These are phyloP conservation scores for Myrica gale DNA, from an alignment of 306 rosid genomes.

Conservation along the genomic window DNA sequence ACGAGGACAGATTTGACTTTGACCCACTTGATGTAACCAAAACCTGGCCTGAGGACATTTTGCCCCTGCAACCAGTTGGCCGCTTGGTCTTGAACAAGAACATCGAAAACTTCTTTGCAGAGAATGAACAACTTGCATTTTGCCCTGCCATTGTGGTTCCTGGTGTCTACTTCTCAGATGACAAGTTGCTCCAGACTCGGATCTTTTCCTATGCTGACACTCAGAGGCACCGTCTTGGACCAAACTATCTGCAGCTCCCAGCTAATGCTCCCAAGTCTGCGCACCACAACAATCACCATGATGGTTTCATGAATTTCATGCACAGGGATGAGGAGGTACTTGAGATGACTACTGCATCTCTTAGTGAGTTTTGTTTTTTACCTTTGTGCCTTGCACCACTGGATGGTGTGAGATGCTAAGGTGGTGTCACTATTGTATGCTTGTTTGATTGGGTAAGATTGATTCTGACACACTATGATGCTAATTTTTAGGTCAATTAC, in stretches of 20 bases:
- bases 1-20: constrained; percentile 82
- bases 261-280: constrained; percentile 84
- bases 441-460: constrained; percentile 8
- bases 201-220: constrained; percentile 86
- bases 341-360: constrained; percentile 9
- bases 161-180: constrained; percentile 82
- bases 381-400: not conserved
- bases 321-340: constrained; percentile 91
- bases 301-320: constrained; percentile 89
- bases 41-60: constrained; percentile 95
- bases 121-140: constrained; percentile 93
- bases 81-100: constrained; percentile 90
- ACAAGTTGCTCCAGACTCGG: constrained; percentile 86
- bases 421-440: not conserved
- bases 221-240: constrained; percentile 97
- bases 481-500: constrained; percentile 65
- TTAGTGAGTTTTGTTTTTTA: not conserved
- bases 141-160: constrained; percentile 84
- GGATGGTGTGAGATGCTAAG: not conserved
- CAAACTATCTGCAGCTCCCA: constrained; percentile 93
- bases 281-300: constrained; percentile 95
- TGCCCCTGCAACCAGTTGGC: constrained; percentile 95
- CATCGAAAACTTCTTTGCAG: constrained; percentile 93
- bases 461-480: constrained; percentile 15
- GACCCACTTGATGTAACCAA: constrained; percentile 95